These are phyloP conservation scores for Salix exigua DNA, from an alignment of 345 rosid species.

Conservation along the genomic window DNA sequence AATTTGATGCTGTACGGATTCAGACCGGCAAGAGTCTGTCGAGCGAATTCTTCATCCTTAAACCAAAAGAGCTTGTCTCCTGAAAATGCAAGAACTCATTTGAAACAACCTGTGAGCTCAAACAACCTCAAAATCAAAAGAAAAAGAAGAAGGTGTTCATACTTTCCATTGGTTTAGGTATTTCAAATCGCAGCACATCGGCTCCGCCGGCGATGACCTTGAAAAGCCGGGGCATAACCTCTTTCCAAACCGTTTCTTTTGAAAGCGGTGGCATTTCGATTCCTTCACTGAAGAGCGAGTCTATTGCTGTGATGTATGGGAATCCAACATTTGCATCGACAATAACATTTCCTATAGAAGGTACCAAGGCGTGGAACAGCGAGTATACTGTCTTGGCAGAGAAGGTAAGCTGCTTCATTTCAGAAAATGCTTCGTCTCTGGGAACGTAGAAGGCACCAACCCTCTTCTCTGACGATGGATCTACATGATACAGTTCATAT, in stretches of 20 bases:
- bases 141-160: neutral
- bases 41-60: slow-evolving; percentile 69
- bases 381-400: slow-evolving; percentile 58
- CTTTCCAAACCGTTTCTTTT: slow-evolving; percentile 34
- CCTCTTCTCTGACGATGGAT: slow-evolving; percentile 48
- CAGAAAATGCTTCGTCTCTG: slow-evolving; percentile 68
- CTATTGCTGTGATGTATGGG: slow-evolving; percentile 62
- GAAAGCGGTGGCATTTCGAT: slow-evolving; percentile 29
- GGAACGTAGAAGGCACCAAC: slow-evolving; percentile 53
- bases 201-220: slow-evolving; percentile 40
- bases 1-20: slow-evolving; percentile 56
- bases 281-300: slow-evolving; percentile 58
- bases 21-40: slow-evolving; percentile 76
- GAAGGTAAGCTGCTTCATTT: slow-evolving; percentile 44
- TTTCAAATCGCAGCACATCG: slow-evolving; percentile 48
- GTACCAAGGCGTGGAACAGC: slow-evolving; percentile 52
- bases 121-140: neutral
- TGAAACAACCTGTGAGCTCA: neutral
- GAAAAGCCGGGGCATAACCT: slow-evolving; percentile 52
- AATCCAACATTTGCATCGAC: slow-evolving; percentile 45
- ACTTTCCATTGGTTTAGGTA: slow-evolving; percentile 51
- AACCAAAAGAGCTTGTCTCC: slow-evolving; percentile 76
- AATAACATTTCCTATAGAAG: slow-evolving; percentile 43
- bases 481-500: slow-evolving; percentile 21
- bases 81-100: slow-evolving; percentile 16